Conservation (phyloP, 2,329 filamentous ascomycete genomes). For the Curvularia spicifera region DNA sequence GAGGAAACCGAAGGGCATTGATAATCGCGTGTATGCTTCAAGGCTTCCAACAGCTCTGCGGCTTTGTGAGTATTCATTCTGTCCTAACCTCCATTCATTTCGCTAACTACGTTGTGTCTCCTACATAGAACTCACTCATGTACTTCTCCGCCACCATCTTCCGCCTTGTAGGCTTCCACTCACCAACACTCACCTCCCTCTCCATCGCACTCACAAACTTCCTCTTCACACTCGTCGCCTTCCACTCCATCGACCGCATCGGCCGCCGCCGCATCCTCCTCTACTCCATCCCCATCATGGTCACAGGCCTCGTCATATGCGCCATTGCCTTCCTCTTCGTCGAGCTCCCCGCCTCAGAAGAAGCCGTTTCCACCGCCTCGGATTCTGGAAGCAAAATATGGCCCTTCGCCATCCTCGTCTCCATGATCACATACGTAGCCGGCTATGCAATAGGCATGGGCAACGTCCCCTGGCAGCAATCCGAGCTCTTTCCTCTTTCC, state of each 20-base stretch:
- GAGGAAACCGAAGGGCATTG: constrained; percentile 73
- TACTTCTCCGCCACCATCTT: constrained; percentile 59
- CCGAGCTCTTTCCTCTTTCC: constrained; percentile 81
- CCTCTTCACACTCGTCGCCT: constrained; percentile 55
- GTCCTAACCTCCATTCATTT: background rate
- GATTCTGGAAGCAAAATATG: constrained; percentile 18
- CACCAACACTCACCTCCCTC: constrained; percentile 54
- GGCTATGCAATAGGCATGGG: constrained; percentile 87
- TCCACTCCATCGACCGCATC: constrained; percentile 53
- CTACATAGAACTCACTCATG: constrained; percentile 53
- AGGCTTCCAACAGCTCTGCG: constrained; percentile 85
- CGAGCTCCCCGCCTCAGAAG: constrained; percentile 49
- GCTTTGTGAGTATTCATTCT: constrained; percentile 43
- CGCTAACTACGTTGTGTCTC: background rate
- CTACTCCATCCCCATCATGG: constrained; percentile 84
- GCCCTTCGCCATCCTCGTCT: constrained; percentile 66
- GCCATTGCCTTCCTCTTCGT: constrained; percentile 75
- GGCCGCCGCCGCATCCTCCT: constrained; percentile 69
- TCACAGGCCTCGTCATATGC: constrained; percentile 71
- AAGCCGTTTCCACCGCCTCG: constrained; percentile 15
- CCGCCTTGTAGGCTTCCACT: constrained; percentile 54
- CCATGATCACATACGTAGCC: constrained; percentile 83
- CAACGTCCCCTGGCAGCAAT: constrained; percentile 96
- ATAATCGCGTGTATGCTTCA: constrained; percentile 87
- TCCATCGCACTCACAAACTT: constrained; percentile 56